These are phyloP conservation scores for Calocybe gambosa DNA, from an alignment of 1,284 basidiomycete genomes.

Conservation along the genomic window DNA sequence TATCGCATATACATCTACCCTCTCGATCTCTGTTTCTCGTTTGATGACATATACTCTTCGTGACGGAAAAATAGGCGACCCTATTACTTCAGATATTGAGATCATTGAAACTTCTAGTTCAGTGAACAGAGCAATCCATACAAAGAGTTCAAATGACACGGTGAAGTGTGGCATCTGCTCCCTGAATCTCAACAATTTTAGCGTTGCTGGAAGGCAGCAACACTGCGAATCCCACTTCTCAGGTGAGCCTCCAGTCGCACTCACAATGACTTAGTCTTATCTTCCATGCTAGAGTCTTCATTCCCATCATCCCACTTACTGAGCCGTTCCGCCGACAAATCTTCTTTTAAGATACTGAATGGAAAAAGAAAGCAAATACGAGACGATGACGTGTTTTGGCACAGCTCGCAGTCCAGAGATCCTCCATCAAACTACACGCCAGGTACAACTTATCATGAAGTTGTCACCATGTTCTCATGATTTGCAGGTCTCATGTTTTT, in stretches of 20 bases:
- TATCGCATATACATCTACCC: too few species aligned
- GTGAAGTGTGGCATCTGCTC: constrained; percentile 46
- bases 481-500: constrained; percentile 60
- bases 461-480: constrained; percentile 2
- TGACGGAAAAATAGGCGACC: not conserved
- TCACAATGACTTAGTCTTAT: constrained; percentile 1
- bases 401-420: constrained; percentile 33
- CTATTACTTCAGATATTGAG: constrained; percentile 8
- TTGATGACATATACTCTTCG: constrained; percentile 5
- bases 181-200: constrained; percentile 32
- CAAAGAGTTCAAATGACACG: constrained; percentile 1
- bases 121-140: not conserved
- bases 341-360: constrained; percentile 8
- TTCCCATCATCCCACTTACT: too few species aligned
- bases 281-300: not conserved
- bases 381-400: constrained; percentile 60
- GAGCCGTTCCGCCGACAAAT: not conserved
- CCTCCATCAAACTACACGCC: constrained; percentile 73
- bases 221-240: constrained; percentile 48
- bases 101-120: not conserved
- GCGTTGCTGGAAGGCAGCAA: constrained; percentile 28
- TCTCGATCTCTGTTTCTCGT: not conserved
- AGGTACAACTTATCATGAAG: constrained; percentile 33
- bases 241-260: constrained; percentile 4
- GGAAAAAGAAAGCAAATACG: constrained; percentile 16